phyloP scores from a whole-genome alignment of 306 rosid genomes.

The Myrica gale region DNA sequence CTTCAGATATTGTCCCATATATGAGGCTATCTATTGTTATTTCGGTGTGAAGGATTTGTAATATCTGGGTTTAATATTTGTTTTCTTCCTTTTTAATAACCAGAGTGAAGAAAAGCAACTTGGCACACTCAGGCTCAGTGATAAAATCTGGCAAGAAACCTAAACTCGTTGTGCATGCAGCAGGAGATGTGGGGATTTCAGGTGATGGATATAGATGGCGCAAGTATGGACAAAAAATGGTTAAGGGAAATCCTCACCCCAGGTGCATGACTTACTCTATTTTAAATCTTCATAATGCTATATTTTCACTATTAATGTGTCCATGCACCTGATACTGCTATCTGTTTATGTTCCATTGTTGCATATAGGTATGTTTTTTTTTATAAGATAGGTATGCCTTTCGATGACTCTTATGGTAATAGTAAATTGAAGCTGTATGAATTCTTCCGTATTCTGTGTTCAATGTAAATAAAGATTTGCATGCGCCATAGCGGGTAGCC shows the following conservation, averaged over 20 bases:
- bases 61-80: slow-evolving; percentile 19
- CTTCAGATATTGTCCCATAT: too few relatives aligned
- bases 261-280: slow-evolving; percentile 47
- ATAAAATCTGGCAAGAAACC: slow-evolving; percentile 69
- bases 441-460: not conserved
- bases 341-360: not conserved
- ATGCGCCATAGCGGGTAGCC: not conserved
- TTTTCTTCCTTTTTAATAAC: slow-evolving; percentile 34
- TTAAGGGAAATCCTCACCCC: slow-evolving; percentile 90
- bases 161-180: slow-evolving; percentile 86
- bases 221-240: slow-evolving; percentile 98
- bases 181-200: slow-evolving; percentile 85
- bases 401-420: not conserved
- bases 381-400: not conserved
- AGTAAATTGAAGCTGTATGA: not conserved
- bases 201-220: slow-evolving; percentile 98
- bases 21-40: too few relatives aligned
- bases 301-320: not conserved
- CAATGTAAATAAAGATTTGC: not conserved
- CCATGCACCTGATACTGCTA: not conserved
- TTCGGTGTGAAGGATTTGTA: not conserved
- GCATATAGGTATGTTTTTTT: not conserved
- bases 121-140: slow-evolving; percentile 41
- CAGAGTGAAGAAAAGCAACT: slow-evolving; percentile 76
- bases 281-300: not conserved